phyloP scores from a whole-genome alignment of 345 rosid species.

The Syzygium oleosum region DNA sequence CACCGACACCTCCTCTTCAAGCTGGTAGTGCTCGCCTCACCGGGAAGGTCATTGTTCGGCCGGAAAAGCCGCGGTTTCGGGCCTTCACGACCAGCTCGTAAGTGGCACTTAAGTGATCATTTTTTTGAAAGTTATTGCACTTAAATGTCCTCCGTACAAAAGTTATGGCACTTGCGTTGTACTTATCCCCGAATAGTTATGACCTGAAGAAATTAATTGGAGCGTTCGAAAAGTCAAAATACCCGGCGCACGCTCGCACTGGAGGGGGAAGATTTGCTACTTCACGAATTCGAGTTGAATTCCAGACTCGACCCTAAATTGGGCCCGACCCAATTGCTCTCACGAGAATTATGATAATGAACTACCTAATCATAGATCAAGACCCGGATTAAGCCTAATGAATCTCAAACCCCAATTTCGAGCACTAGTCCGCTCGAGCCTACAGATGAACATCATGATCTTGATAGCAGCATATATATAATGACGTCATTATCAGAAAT shows the following conservation, averaged over 20 bases:
- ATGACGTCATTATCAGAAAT: background rate
- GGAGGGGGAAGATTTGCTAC: background rate
- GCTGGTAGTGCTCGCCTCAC: no score
- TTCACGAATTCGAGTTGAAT: background rate
- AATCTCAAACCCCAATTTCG: background rate
- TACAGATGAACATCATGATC: background rate
- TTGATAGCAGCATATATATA: background rate
- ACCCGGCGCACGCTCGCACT: background rate
- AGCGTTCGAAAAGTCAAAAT: background rate
- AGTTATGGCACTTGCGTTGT: no score
- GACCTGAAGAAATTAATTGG: background rate
- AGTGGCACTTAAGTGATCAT: no score
- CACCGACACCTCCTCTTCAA: no score
- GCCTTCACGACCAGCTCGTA: no score
- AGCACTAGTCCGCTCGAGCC: background rate
- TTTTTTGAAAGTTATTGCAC: no score
- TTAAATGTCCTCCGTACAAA: no score
- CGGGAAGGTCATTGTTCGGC: no score
- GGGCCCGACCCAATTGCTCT: background rate
- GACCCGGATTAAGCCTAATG: background rate
- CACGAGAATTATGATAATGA: background rate
- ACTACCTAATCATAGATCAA: background rate
- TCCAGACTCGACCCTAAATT: background rate
- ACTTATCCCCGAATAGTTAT: background rate
- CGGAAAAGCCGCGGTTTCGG: no score